Base-by-base conservation (phyloP, 768 basidiomycete genomes). In the Hydnum rufescens region DNA sequence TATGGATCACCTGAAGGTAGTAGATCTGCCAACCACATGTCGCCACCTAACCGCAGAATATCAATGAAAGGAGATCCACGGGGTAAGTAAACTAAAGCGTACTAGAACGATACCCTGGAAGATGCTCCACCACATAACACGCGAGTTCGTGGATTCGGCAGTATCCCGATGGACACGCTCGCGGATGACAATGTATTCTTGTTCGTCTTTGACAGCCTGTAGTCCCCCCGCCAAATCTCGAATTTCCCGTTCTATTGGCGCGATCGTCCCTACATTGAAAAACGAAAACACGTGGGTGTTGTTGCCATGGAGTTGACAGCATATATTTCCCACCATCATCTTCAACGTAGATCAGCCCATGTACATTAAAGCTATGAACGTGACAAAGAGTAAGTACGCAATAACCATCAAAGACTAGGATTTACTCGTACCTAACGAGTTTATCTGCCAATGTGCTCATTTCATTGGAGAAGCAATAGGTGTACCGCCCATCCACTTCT, bases 61-160 rank as follows among this genome's bases (percentile, higher is more conserved):
- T 68, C 22, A 39, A 13, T 39, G 36, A 39, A 39, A 39, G 36
- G 13, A 39, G 36, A 13, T 13, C 13, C 36, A 39, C 36, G 13
- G 22, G 13, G 36, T 13, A 22, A 47, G 13, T 47, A 25, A 47
- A 28, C 13, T 47, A 26, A 13, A 25, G 25, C 8, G 13, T 13
- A 47, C 44, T 25, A 47, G 26, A 26, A 97, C 82, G 36, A 85
- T 62, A 3, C 83, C 74, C 65, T 99, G 95, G 4, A 89, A 64
- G 55, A 99, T 80, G 2, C 89, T 92, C 95, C 95, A 99, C 89
- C 89, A 97, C 68, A 96, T 97, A 51, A 99, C 93, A 34, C 95
- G 78, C 34, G 82, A 75, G 64, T 97, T 97, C 19, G 86, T 87
- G 1, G 76, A 93, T 71, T 85, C 86, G 5, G 87, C 82, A 49